These are phyloP conservation scores for Botrytis pseudocinerea DNA, from an alignment of 2,329 filamentous ascomycete species.

Conservation along the genomic window DNA sequence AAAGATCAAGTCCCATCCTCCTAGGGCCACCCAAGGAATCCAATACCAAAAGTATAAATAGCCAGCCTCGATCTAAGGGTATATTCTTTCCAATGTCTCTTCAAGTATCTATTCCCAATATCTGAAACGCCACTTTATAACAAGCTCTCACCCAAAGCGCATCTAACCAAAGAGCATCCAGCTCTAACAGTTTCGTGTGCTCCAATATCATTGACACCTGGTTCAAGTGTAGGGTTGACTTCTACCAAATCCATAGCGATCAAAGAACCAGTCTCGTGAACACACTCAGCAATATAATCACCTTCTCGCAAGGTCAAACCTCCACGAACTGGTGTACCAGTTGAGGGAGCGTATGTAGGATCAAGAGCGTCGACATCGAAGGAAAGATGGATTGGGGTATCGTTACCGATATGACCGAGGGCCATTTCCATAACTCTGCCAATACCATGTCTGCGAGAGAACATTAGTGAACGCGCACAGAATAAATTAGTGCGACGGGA, in stretches of 20 bases:
- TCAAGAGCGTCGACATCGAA: constrained; percentile 97
- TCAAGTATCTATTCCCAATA: neutral
- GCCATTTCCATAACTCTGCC: constrained; percentile 97
- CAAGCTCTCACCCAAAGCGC: constrained; percentile 87
- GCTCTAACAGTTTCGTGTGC: constrained; percentile 85
- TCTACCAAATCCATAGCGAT: constrained; percentile 81
- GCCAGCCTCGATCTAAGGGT: constrained; percentile 3
- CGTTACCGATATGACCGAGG: constrained; percentile 88
- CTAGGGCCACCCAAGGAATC: neutral
- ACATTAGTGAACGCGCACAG: neutral
- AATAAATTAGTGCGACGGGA: constrained; percentile 8
- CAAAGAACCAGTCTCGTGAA: constrained; percentile 76
- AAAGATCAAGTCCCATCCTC: neutral
- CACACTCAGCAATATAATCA: constrained; percentile 91
- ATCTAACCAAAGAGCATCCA: constrained; percentile 87
- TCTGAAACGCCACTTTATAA: constrained; percentile 52
- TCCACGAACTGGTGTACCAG: constrained; percentile 90
- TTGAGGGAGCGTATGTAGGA: constrained; percentile 93
- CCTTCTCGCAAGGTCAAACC: constrained; percentile 92
- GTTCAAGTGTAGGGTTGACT: constrained; percentile 72
- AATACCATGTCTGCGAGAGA: constrained; percentile 71
- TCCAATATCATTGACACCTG: constrained; percentile 55
- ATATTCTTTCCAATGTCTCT: neutral
- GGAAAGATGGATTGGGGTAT: constrained; percentile 94
- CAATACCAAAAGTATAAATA: constrained; percentile 1